Percentiles rank a stretch among this genome's conserved stretches.
These are phyloP conservation scores for Colletotrichum higginsianum DNA, from an alignment of 2,329 filamentous ascomycete genomes.

Conservation along the genomic window DNA sequence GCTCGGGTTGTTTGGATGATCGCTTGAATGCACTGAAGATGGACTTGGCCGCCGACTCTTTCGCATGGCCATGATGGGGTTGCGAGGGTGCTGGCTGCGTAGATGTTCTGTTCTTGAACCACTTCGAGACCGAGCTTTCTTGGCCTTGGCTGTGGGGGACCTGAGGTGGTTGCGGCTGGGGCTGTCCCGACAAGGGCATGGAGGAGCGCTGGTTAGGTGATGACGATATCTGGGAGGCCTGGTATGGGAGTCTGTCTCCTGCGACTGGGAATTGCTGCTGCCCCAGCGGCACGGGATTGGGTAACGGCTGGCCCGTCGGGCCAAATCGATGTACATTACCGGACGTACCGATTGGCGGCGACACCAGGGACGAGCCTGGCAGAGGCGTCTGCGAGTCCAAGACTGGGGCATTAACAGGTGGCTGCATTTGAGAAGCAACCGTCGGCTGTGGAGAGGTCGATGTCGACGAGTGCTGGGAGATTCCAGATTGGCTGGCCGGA, in stretches of 20 bases:
- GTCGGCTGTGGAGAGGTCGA: constrained; percentile 17
- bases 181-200: not conserved
- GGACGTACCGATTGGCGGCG: not conserved
- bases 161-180: constrained; percentile 5
- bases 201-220: constrained; percentile 6
- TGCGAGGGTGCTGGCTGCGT: constrained; percentile 30
- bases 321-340: not conserved
- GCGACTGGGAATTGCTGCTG: not conserved
- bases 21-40: constrained; percentile 48
- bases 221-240: not conserved
- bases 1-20: constrained; percentile 46
- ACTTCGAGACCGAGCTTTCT: constrained; percentile 34
- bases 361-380: not conserved
- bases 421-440: constrained; percentile 9
- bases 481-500: not conserved
- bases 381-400: not conserved
- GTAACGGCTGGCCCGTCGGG: not conserved
- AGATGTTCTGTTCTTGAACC: constrained; percentile 40
- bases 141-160: not conserved
- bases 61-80: constrained; percentile 40
- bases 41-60: constrained; percentile 46
- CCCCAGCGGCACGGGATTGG: not conserved
- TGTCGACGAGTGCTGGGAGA: constrained; percentile 15
- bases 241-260: not conserved
- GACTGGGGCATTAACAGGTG: not conserved